Conservation (phyloP, 441 rosid genomes). For the Arabidopsis hybrid region DNA sequence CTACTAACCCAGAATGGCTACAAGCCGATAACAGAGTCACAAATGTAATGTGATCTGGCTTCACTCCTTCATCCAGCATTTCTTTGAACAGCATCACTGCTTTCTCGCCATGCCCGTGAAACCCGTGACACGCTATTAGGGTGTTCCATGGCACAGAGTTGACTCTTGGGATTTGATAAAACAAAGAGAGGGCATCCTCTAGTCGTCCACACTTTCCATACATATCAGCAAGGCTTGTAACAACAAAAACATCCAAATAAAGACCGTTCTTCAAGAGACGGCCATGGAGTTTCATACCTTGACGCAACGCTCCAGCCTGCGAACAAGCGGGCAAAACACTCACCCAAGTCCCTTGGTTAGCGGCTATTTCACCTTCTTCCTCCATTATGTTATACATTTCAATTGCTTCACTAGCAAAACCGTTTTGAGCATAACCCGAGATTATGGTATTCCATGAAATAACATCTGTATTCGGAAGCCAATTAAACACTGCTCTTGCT, state of each 20-base stretch:
- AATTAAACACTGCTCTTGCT: conserved; percentile 61
- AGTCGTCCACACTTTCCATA: conserved; percentile 84
- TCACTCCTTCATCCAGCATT: conserved; percentile 68
- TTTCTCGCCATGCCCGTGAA: conserved; percentile 71
- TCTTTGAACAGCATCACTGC: conserved; percentile 62
- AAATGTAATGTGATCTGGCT: conserved; percentile 77
- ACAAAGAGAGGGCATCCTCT: conserved; percentile 66
- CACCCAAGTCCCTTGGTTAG: conserved; percentile 81
- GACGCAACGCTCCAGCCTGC: conserved; percentile 67
- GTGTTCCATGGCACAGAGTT: conserved; percentile 82
- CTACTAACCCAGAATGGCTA: conserved; percentile 82
- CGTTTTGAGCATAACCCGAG: conserved; percentile 76
- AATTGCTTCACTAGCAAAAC: conserved; percentile 76
- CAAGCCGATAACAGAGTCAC: conserved; percentile 77
- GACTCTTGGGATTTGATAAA: conserved; percentile 55
- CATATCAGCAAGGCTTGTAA: conserved; percentile 80
- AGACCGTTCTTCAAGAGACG: conserved; percentile 58
- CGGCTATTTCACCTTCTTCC: conserved; percentile 50
- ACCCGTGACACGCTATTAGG: conserved; percentile 67
- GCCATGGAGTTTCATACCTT: conserved; percentile 77
- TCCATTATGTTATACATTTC: conserved; percentile 61
- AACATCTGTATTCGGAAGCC: conserved; percentile 68
- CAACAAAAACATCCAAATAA: conserved; percentile 58
- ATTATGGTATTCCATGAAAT: conserved; percentile 82
- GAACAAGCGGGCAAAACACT: conserved; percentile 76